phyloP scores from a whole-genome alignment of 106 monocot genomes.

The Posidonia australis region DNA sequence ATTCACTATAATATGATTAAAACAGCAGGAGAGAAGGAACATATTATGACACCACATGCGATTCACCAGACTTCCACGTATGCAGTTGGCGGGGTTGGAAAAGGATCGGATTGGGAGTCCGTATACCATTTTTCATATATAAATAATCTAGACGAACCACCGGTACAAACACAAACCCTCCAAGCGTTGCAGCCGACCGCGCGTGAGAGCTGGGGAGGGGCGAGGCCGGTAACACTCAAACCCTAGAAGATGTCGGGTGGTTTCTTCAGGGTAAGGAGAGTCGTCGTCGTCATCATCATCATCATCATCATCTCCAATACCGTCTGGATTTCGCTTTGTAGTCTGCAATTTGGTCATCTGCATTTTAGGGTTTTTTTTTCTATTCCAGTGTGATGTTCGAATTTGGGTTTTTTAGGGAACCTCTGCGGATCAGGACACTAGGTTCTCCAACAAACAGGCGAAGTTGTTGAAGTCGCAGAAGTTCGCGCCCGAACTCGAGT shows the following conservation, averaged over 20 bases:
- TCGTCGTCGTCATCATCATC: not conserved
- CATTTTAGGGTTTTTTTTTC: conserved; percentile 4
- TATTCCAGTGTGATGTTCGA: not conserved
- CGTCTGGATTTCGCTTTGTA: not conserved
- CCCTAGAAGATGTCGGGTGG: conserved; percentile 88
- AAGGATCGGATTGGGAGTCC: too few relatives aligned
- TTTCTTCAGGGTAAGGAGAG: conserved; percentile 65
- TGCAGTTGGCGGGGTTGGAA: too few relatives aligned
- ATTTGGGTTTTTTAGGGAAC: conserved; percentile 47
- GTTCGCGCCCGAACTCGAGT: conserved; percentile 82
- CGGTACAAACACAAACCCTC: too few relatives aligned
- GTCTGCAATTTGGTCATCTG: not conserved
- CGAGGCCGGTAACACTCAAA: not conserved
- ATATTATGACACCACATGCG: too few relatives aligned
- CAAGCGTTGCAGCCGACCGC: too few relatives aligned
- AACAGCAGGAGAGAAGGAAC: too few relatives aligned
- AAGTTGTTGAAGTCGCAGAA: conserved; percentile 96
- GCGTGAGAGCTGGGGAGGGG: too few relatives aligned
- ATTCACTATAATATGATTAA: too few relatives aligned
- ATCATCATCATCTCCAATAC: too few relatives aligned
- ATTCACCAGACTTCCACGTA: too few relatives aligned
- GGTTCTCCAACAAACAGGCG: conserved; percentile 99
- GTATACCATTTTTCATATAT: too few relatives aligned
- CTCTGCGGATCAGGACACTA: conserved; percentile 93
- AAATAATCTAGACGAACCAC: too few relatives aligned